Evolutionary conservation across 2,329 filamentous ascomycete species (phyloP), one percentile per base, ranked within the genome.

Genomic region (Coniella vitis): DNA sequence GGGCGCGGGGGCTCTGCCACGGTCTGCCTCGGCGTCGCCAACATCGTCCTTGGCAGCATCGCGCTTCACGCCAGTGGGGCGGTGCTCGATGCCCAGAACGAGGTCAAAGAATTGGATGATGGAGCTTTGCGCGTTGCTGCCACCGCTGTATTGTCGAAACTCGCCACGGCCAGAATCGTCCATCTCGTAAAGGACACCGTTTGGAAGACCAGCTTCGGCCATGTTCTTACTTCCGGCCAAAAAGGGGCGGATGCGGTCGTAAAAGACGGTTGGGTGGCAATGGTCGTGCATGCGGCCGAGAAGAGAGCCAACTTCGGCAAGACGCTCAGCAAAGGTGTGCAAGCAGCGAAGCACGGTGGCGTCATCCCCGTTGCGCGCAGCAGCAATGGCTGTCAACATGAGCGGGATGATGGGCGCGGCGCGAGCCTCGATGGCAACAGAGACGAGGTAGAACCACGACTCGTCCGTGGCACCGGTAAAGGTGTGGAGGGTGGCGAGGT

Each of bases 81-180:
- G 83, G 66, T 98, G 93, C 62, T 93, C 84, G 45, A 98, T 79
- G 38, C 90, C 90, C 2, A 98, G 79, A 2, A 88, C 83, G 43
- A 97, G 82, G 64, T 98, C 93, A 62, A 97, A 97, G 72, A 97
- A 96, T 60, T 98, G 93, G 54, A 98, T 93, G 52, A 97, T 73
- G 50, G 90, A 96, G 72, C 89, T 95, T 68, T 98, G 93, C 0
- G 93, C 93, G 61, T 98, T 97, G 69, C 90, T 96, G 25, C 93
- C 93, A 36, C 93, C 93, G 54, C 87, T 87, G 65, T 90, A 95
- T 62, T 96, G 87, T 22, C 85, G 83, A 63, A 89, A 95, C 4
- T 76, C 71, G 29, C 81, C 75, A 12, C 70, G 73, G 21, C 82
- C 84, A 10, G 79, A 80, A 17, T 86, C 88, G 55, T 89, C 81